Base-by-base conservation (phyloP, 768 basidiomycete species). In the Psilocybe cyanescens region DNA sequence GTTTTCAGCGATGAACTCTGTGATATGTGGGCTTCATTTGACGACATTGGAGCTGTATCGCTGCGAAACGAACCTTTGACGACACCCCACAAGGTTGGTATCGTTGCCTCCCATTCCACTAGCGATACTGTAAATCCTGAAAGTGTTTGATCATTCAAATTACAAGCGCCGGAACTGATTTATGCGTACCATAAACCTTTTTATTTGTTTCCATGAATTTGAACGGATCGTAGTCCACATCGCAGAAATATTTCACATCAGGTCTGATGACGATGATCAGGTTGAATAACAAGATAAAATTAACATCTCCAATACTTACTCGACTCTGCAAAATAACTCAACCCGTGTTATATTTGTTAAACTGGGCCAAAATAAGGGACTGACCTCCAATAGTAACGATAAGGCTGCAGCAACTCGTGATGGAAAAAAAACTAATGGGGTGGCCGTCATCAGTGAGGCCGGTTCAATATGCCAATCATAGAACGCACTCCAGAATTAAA, bases 401-500 rank as follows among this genome's bases (percentile, higher is more conserved):
- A 95, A 31, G 85, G 78, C 64, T 88, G 81, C 49, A 96, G 76
- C 8, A 96, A 75, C 59, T 89, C 85, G 63, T 96, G 94, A 46
- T 83, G 81, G 78, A 86, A 96, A 78, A 97, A 96, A 78, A 90
- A 92, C 87, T 93, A 52, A 57, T 17, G 33, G 35, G 16, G 31
- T 31, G 11, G 44, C 52, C 8, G 49, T 19, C 44, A 53, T 55
- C 39, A 59, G 33, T 12, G 19, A 52, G 19, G 49, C 52, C 12
- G 28, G 14, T 33, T 30, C 9, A 17, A 51, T 24, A 37, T 46
- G 33, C 24, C 33, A 31, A 0, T 45, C 33, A 53, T 50, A 39
- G 8, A 5, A 77, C 87, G 65, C 74, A 94, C 92, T 33, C 93
- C 94, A 50, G 92, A 95, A 75, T 96, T 94, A 76, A 89, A 98